Evolutionary conservation across 2,329 filamentous ascomycete genomes (phyloP).

Genomic region (Celoporthe dispersa): DNA sequence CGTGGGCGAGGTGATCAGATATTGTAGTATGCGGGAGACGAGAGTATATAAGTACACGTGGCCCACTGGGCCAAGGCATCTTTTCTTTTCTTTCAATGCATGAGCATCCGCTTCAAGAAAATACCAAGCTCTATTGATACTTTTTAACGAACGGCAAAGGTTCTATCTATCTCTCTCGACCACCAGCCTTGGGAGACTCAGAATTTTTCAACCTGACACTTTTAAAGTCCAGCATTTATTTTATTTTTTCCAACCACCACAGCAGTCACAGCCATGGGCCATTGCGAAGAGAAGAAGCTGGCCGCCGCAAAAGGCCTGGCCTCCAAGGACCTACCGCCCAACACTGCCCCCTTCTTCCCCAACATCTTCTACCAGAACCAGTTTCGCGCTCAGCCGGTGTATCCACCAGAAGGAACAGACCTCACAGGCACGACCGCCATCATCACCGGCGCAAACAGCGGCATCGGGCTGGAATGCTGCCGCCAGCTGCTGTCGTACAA

Average conservation of each 20-base stretch:
- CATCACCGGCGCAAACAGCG: constrained; percentile 45
- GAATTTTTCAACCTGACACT: too few relatives aligned
- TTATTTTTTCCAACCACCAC: not conserved
- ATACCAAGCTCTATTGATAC: too few relatives aligned
- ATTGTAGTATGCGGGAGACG: too few relatives aligned
- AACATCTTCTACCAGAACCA: constrained; percentile 15
- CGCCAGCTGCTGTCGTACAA: constrained; percentile 41
- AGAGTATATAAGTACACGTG: not conserved
- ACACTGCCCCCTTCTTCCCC: constrained; percentile 6
- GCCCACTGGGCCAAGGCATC: too few relatives aligned
- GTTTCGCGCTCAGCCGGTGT: constrained; percentile 39
- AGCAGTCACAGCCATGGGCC: not conserved
- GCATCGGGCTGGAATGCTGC: constrained; percentile 43
- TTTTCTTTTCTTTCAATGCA: not conserved
- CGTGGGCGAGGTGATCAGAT: too few relatives aligned
- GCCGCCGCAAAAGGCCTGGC: not conserved
- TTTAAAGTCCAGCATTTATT: too few relatives aligned
- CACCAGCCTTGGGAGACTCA: too few relatives aligned
- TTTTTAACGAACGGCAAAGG: too few relatives aligned
- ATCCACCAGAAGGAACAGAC: constrained; percentile 32
- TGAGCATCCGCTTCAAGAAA: too few relatives aligned
- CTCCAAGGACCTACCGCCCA: constrained; percentile 6
- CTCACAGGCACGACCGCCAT: constrained; percentile 40
- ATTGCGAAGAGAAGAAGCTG: not conserved
- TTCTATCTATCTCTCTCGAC: too few relatives aligned